phyloP scores from a whole-genome alignment of 352 stramenopile genomes.

The Pythium pyrilobum region DNA sequence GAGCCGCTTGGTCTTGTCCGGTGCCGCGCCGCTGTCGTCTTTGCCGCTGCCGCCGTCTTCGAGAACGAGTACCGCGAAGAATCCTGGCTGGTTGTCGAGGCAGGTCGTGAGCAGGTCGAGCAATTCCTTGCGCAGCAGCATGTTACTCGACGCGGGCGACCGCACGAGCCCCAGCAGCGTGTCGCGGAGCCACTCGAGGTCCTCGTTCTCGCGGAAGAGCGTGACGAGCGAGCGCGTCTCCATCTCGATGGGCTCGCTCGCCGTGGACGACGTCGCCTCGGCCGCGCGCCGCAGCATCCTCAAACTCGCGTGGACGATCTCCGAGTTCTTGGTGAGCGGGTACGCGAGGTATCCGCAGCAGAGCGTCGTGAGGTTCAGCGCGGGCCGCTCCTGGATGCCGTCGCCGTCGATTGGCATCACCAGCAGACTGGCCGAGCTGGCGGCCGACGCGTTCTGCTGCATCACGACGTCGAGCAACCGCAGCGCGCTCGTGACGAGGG shows the following conservation, averaged over 20 bases:
- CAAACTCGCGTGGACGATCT: conserved; percentile 41
- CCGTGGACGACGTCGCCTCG: not conserved
- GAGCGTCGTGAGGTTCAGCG: conserved; percentile 48
- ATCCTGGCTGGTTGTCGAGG: conserved; percentile 53
- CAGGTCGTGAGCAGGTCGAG: conserved; percentile 49
- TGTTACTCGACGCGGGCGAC: conserved; percentile 2
- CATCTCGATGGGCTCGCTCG: not conserved
- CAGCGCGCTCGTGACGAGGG: conserved; percentile 40
- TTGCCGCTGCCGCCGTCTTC: conserved; percentile 19
- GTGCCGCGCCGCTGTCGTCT: not conserved
- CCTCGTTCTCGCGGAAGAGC: conserved; percentile 37
- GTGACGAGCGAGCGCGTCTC: conserved; percentile 43
- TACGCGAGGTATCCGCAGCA: conserved; percentile 51
- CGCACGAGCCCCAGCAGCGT: conserved; percentile 35
- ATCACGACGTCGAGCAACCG: conserved; percentile 41
- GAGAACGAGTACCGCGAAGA: conserved; percentile 51
- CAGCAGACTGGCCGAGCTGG: conserved; percentile 18
- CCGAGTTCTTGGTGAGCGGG: conserved; percentile 27
- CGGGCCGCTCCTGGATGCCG: conserved; percentile 24
- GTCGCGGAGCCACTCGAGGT: conserved; percentile 35
- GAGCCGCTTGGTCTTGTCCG: conserved; percentile 22
- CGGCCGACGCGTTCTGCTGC: conserved; percentile 4
- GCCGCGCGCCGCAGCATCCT: conserved; percentile 47
- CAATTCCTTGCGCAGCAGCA: conserved; percentile 27
- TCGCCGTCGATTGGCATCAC: conserved; percentile 43